Conservation (phyloP, 768 basidiomycete genomes). For the Lentinula sp. region DNA sequence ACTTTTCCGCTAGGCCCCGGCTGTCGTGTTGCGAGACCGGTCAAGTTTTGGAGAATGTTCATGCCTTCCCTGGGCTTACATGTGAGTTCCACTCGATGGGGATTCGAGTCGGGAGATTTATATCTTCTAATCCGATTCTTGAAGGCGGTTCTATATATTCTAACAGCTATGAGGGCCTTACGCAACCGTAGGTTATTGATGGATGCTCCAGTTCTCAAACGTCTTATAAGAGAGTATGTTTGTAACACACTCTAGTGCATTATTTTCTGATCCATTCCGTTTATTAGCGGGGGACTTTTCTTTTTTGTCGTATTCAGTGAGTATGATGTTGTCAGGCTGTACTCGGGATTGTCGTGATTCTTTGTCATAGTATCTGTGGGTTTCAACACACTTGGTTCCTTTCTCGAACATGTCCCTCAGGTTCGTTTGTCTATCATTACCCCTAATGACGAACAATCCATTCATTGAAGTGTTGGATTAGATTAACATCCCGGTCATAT, state of each 20-base stretch:
- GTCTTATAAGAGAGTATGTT: conserved; percentile 33
- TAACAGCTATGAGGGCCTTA: conserved; percentile 28
- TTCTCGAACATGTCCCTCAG: conserved; percentile 21
- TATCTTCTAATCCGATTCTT: not conserved
- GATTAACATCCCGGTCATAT: conserved; percentile 32
- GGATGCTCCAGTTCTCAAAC: conserved; percentile 23
- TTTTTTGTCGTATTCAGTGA: conserved; percentile 33
- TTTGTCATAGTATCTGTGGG: conserved; percentile 22
- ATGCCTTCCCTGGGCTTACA: conserved; percentile 31
- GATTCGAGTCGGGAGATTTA: not conserved
- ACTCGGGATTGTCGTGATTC: not conserved
- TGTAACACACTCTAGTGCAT: not conserved
- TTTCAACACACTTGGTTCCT: conserved; percentile 26
- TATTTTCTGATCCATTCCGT: not conserved
- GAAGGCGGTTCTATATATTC: conserved; percentile 27
- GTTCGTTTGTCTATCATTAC: conserved; percentile 13
- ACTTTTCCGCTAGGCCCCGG: conserved; percentile 15
- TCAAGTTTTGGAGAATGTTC: conserved; percentile 27
- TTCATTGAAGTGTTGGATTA: conserved; percentile 7
- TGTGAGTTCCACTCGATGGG: conserved; percentile 15
- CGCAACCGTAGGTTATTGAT: conserved; percentile 24
- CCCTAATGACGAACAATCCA: not conserved
- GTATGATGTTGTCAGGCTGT: not conserved
- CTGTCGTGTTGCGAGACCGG: conserved; percentile 25
- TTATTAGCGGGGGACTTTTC: conserved; percentile 31